Percentiles rank a stretch among this genome's conserved stretches.
Conservation (phyloP, 345 rosid genomes). For the Reutealis trisperma region DNA sequence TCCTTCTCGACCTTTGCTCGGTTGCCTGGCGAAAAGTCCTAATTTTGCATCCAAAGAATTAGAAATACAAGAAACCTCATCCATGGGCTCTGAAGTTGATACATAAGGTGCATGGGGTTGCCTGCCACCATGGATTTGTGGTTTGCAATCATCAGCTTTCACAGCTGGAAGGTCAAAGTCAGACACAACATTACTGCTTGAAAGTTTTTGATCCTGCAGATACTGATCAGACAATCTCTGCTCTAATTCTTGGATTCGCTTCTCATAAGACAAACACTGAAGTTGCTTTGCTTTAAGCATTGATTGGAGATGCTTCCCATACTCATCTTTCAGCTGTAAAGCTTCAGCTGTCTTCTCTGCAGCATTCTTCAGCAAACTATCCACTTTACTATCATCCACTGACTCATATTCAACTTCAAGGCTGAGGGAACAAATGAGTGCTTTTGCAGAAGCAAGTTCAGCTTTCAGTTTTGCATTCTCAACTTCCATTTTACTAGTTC, state of each 20-base stretch:
- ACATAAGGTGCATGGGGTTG: conserved; percentile 46
- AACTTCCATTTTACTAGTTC: conserved; percentile 94
- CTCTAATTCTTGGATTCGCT: conserved; percentile 93
- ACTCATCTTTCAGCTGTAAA: conserved; percentile 77
- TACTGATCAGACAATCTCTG: conserved; percentile 74
- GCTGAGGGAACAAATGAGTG: conserved; percentile 62
- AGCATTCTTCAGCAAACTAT: conserved; percentile 59
- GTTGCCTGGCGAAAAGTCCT: conserved; percentile 58
- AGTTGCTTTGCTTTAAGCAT: conserved; percentile 74
- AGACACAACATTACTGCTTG: conserved; percentile 46
- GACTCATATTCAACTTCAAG: conserved; percentile 68
- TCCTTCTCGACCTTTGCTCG: conserved; percentile 79
- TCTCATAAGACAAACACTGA: conserved; percentile 83
- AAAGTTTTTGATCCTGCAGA: conserved; percentile 60
- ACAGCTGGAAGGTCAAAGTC: conserved; percentile 39
- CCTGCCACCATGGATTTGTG: conserved; percentile 42
- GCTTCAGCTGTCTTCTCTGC: conserved; percentile 86
- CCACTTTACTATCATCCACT: conserved; percentile 64
- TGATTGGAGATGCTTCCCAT: conserved; percentile 67
- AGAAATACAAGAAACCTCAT: conserved; percentile 90
- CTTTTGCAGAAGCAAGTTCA: conserved; percentile 93
- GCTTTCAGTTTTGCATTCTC: conserved; percentile 98
- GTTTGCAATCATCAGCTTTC: conserved; percentile 46
- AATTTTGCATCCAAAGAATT: conserved; percentile 53
- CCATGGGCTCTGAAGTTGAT: conserved; percentile 84